Conservation (phyloP, 2,329 filamentous ascomycete genomes). For the Fusarium sp. region DNA sequence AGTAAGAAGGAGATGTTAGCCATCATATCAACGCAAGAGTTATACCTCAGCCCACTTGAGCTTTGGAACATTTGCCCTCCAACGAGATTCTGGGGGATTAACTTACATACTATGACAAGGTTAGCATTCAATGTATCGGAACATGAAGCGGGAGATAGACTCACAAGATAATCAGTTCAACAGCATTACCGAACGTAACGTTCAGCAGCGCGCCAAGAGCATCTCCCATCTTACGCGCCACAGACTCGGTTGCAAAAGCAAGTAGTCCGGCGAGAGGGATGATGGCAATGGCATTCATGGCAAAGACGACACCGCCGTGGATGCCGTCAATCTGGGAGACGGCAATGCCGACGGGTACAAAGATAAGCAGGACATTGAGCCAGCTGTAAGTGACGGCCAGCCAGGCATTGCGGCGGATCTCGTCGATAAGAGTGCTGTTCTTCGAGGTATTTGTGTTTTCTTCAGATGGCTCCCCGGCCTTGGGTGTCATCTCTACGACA, state of each 20-base stretch:
- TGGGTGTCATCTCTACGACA: slow-evolving; percentile 57
- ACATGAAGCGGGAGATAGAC: slow-evolving; percentile 22
- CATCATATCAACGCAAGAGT: neutral
- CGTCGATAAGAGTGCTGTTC: slow-evolving; percentile 55
- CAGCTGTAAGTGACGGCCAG: slow-evolving; percentile 77
- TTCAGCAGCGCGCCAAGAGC: slow-evolving; percentile 79
- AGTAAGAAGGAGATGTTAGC: slow-evolving; percentile 28
- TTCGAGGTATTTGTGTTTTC: slow-evolving; percentile 46
- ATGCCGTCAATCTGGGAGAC: slow-evolving; percentile 64
- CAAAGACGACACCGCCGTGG: slow-evolving; percentile 73
- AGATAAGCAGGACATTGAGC: slow-evolving; percentile 80
- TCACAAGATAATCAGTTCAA: slow-evolving; percentile 82
- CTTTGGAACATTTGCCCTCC: neutral
- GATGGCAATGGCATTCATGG: slow-evolving; percentile 80
- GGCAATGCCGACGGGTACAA: slow-evolving; percentile 81
- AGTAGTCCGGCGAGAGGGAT: slow-evolving; percentile 79
- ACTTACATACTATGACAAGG: slow-evolving; percentile 64
- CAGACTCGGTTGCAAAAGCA: slow-evolving; percentile 79
- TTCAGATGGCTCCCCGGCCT: slow-evolving; percentile 29
- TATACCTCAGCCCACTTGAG: neutral
- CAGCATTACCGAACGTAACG: slow-evolving; percentile 82
- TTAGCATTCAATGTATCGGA: slow-evolving; percentile 13
- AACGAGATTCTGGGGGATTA: neutral
- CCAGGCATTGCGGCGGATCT: slow-evolving; percentile 61
- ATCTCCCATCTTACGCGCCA: slow-evolving; percentile 77